Percentiles rank a stretch among this genome's conserved stretches.
phyloP scores from a whole-genome alignment of 2,329 filamentous ascomycete genomes.

The Fusarium duplospermum region DNA sequence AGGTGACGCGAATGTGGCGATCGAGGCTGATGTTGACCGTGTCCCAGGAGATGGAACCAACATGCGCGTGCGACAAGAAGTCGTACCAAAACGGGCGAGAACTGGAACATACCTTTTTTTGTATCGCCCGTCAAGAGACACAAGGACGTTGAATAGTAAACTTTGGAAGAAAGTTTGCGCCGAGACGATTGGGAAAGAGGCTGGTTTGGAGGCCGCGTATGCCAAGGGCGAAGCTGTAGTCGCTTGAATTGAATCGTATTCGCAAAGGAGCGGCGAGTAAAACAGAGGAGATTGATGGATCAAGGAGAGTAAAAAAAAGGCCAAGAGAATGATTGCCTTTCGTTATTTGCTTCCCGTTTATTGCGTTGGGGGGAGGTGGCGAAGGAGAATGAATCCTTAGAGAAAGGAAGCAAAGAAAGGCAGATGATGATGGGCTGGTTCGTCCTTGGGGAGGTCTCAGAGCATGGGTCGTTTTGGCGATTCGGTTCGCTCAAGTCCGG shows the following conservation, averaged over 20 bases:
- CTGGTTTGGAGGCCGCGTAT: slow-evolving; percentile 13
- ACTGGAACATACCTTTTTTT: slow-evolving; percentile 34
- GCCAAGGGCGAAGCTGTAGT: not conserved
- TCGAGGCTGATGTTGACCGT: not conserved
- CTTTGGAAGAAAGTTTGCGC: slow-evolving; percentile 7
- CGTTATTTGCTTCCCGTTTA: not conserved
- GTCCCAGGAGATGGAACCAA: slow-evolving; percentile 2
- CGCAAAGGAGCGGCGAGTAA: not conserved
- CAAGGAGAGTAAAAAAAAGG: not conserved
- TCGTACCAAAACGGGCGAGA: slow-evolving; percentile 20
- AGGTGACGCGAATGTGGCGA: slow-evolving; percentile 26
- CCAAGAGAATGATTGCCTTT: not conserved
- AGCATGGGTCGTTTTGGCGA: slow-evolving; percentile 30
- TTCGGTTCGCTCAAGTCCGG: slow-evolving; percentile 31
- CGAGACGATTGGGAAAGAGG: not conserved
- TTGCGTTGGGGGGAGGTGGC: not conserved
- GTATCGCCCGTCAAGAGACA: slow-evolving; percentile 5
- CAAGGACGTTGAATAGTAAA: slow-evolving; percentile 9
- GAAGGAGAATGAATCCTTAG: slow-evolving; percentile 2
- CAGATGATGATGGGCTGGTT: slow-evolving; percentile 11
- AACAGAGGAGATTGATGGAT: not conserved
- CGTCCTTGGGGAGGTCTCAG: slow-evolving; percentile 19
- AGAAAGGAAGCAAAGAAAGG: slow-evolving; percentile 1
- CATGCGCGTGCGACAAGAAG: slow-evolving; percentile 17
- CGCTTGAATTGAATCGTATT: not conserved